Base-by-base conservation (phyloP, 106 monocot genomes). In the Dendrobium officinale region DNA sequence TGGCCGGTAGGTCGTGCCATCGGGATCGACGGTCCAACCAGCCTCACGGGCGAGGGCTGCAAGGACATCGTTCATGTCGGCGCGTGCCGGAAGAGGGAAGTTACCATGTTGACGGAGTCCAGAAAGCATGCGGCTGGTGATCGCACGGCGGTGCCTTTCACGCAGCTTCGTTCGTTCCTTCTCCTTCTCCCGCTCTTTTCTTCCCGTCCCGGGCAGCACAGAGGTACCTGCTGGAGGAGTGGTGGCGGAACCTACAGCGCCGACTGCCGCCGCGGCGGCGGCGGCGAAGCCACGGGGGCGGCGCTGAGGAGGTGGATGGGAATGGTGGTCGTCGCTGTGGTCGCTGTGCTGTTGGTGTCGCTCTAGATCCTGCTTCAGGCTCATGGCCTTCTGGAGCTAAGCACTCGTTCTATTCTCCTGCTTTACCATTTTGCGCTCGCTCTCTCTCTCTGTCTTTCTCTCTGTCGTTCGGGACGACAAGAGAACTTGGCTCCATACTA, bases 31-130 rank as follows among this genome's bases (percentile, higher is more conserved):
- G 44, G 78, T 84, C 98, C 98, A 95, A 2, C 97, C 98, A 11
- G 98, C 92, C 81, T 92, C 92, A 9, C 98, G 92, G 20, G 98
- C 98, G 80, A 98, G 94, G 68, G 94, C 92, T 41, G 98, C 94
- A 58, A 98, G 90, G 42, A 98, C 98, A 80, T 98, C 98, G 86
- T 98, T 98, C 94, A 98, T 98, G 89, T 98, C 98, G 10, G 98
- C 98, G 40, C 98, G 87, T 5, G 94, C 94, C 5, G 94, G 98
- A 41, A 98, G 88, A 4, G 87, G 94, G 84, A 95, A 98, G 80
- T 95, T 98, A 17, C 94, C 94, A 75, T 92, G 86, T 84, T 98
- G 94, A 6, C 98, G 87, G 31, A 98, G 91, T 1, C 98, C 98
- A 17, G 98, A 85, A 4, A 98, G 94, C 92, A 98, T 98, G 54